phyloP scores from a whole-genome alignment of 768 basidiomycete species.

The Arthromyces matolae region DNA sequence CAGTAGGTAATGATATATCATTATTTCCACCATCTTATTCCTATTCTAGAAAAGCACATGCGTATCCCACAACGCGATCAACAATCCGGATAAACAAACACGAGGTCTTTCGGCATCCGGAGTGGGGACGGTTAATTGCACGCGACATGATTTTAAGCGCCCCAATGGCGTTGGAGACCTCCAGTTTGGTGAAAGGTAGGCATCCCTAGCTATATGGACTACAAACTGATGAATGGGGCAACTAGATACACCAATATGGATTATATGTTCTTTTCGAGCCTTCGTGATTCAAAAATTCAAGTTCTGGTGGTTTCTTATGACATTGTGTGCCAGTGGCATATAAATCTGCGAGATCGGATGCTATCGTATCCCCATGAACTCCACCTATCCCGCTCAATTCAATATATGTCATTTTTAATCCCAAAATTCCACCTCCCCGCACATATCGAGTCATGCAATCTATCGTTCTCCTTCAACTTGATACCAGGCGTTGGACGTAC shows the following conservation, averaged over 20 bases:
- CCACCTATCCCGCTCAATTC: slow-evolving; percentile 1
- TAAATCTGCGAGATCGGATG: slow-evolving; percentile 13
- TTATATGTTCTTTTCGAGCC: slow-evolving; percentile 15
- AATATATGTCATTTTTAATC: slow-evolving; percentile 7
- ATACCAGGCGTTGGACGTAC: not conserved
- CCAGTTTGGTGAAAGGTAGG: slow-evolving; percentile 30
- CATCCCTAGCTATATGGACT: not conserved
- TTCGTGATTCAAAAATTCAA: not conserved
- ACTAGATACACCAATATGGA: slow-evolving; percentile 26
- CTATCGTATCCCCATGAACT: too few relatives aligned
- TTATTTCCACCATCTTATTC: not conserved
- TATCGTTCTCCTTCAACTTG: not conserved
- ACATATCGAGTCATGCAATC: not conserved
- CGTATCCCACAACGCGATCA: slow-evolving; percentile 25
- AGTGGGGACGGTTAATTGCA: slow-evolving; percentile 24
- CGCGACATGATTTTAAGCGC: slow-evolving; percentile 26
- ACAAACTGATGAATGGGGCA: too few relatives aligned
- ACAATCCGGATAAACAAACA: slow-evolving; percentile 17
- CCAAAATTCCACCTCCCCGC: slow-evolving; percentile 20
- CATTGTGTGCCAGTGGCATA: slow-evolving; percentile 19
- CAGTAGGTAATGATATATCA: slow-evolving; percentile 7
- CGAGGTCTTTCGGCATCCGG: slow-evolving; percentile 22
- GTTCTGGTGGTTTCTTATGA: slow-evolving; percentile 16
- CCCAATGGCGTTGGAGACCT: slow-evolving; percentile 25
- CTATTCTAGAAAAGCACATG: slow-evolving; percentile 26